Base-by-base conservation (phyloP, 495 filamentous ascomycete genomes). In the Talaromyces liani region DNA sequence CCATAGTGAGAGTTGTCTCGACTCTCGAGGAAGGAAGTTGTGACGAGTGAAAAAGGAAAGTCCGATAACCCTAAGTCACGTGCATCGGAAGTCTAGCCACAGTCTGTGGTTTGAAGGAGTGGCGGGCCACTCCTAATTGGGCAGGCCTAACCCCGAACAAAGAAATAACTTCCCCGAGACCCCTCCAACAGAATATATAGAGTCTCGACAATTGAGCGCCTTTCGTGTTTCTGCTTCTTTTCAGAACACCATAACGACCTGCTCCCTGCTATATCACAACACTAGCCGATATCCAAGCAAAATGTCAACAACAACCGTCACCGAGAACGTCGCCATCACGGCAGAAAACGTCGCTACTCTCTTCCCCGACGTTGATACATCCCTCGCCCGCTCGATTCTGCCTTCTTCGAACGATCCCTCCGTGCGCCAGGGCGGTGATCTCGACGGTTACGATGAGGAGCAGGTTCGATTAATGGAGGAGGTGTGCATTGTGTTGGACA, bases 401-500 rank as follows among this genome's bases (percentile, higher is more conserved):
- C 87, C 75, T 63, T 69, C 72, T 33, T 66, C 73, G 31, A 65
- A 64, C 49, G 69, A 65, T 49, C 62, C 69, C 62, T 71, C 74
- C 47, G 71, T 73, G 16, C 67, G 69, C 34, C 67, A 71, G 39
- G 76, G 77, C 63, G 68, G 71, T 60, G 85, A 88, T 31, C 71
- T 90, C n/a, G 74, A 78, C 51, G 94, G 94, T 54, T 95, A 98
- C 81, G 93, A 99, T 79, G 94, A 91, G 71, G 93, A 97, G 75
- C 94, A 99, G 75, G 93, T 97, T 65, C 88, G 93, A 29, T 77
- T 99, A 67, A 99, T 99, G 94, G 95, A 99, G 65, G 94, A 99
- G 77, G 90, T 99, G 7, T 99, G 94, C 81, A 99, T 99, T 71
- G 94, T 99, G 16, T 73, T 92, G 55, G 94, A 98, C 71, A 87